phyloP scores from a whole-genome alignment of 495 filamentous ascomycete genomes.

The Articulospora tetracladia region DNA sequence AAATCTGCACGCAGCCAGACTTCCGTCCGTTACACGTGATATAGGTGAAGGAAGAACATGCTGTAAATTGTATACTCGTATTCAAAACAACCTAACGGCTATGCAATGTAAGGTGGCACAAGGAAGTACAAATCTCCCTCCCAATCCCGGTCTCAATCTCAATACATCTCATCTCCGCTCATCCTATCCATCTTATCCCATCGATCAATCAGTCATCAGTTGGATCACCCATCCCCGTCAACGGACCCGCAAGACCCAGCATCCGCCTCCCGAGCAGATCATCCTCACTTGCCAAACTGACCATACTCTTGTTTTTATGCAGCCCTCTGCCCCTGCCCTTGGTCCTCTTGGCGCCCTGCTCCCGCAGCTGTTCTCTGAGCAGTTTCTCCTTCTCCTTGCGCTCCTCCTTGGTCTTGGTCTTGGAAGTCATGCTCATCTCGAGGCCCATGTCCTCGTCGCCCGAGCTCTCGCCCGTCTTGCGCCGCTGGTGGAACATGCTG shows the following conservation, averaged over 20 bases:
- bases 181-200: not conserved
- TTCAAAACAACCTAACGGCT: too few relatives aligned
- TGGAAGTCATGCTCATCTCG: conserved; percentile 64
- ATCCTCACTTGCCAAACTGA: conserved; percentile 76
- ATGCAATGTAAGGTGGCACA: too few relatives aligned
- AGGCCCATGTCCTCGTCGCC: conserved; percentile 76
- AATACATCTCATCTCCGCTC: too few relatives aligned
- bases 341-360: conserved; percentile 22
- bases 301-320: conserved; percentile 45
- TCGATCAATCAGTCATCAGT: not conserved
- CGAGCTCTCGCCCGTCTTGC: conserved; percentile 51
- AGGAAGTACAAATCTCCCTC: too few relatives aligned
- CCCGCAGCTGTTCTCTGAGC: conserved; percentile 26
- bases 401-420: conserved; percentile 29
- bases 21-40: too few relatives aligned
- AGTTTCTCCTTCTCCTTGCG: conserved; percentile 29
- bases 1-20: too few relatives aligned
- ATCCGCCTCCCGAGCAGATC: conserved; percentile 82
- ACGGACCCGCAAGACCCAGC: conserved; percentile 72
- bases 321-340: conserved; percentile 16
- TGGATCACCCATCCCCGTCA: conserved; percentile 61
- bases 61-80: too few relatives aligned
- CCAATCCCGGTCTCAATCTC: too few relatives aligned
- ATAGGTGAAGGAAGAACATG: too few relatives aligned
- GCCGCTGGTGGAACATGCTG: conserved; percentile 32